Base-by-base conservation (phyloP, 306 rosid genomes). In the Lotus japonicus region DNA sequence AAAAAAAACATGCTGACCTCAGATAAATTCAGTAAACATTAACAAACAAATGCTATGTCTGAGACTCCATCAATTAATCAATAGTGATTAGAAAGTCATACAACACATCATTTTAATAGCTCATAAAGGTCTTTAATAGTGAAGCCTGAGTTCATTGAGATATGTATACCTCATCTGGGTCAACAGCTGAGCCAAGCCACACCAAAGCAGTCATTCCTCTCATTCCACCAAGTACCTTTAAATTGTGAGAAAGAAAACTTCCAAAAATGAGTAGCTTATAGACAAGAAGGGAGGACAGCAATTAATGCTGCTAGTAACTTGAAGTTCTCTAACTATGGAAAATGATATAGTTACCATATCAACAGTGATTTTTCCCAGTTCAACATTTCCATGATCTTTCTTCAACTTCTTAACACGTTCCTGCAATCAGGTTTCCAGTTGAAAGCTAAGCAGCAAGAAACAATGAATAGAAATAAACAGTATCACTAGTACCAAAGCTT, bases 151-250 rank as follows among this genome's bases (percentile, higher is more conserved):
- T 63, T 68, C 70, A 64, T 51, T 68, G 56, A 57, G 80, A 72
- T 18, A 11, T 5, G 7, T 31, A 75, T 77, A 95, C 99, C 97
- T 95, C 99, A 16, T 95, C 99, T 3, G 97, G 96, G 77, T 95
- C 99, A 67, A 95, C 96, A 54, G 92, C 80, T 67, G 99, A 95
- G 71, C 95, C 90, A 76, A 85, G 89, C 99, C 99, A 95, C 38
- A 95, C 83, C 66, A 95, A 78, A 65, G 95, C 97, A 1, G 99
- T 88, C 97, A 90, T 95, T 87, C 99, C 97, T 66, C 99, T 90
- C 99, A 95, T 95, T 75, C 97, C 97, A 74, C 99, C 99, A 64
- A 95, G 81, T 46, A 95, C 97, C 99, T 95, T 74, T 58, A 14
- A 78, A 70, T 66, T 9, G 43, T 45, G 60, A 68, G 28, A 61